Base-by-base conservation (phyloP, 176 grass and related monocot species). In the Bromus sterilis region DNA sequence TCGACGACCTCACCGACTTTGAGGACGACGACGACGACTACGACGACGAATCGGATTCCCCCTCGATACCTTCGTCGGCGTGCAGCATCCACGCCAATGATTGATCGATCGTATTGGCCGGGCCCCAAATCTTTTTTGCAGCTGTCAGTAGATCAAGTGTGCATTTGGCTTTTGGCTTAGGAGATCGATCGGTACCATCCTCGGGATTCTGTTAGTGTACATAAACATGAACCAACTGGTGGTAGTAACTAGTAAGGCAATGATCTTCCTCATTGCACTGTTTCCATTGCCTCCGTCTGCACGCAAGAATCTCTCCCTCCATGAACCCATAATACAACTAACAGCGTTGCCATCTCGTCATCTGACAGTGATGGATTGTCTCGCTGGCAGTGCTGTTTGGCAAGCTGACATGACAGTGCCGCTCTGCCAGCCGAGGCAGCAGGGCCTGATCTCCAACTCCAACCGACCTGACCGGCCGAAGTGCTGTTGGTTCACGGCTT, bases 1-100 rank as follows among this genome's bases (percentile, higher is more conserved):
- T 94, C n/a, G 78, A 94, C 61, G 87, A 94, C 67, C 89, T 94
- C 48, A 82, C 89, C 68, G 92, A 91, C 21, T 89, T 87, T 8
- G 87, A 93, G 39, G 83, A 86, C 28, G 83, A 92, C 1, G 87
- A 91, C 30, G 70, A 81, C 28, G 40, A 68, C 70, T 66, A 88
- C 28, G 87, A 85, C 15, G 65, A 84, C 20, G 87, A 93, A 82
- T 90, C 64, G 8, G 87, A 87, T 78, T 91, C 84, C 40, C 84
- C 93, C 63, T 89, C 87, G 21, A 87, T 91, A 53, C 73, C 87
- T 29, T 93, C 87, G 29, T 94, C 93, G 6, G 87, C 79, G 7
- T 77, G 83, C 73, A 94, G 93, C 82, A 86, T 86, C 82, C 80
- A 86, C 59, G 58, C 53, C 73, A 74, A 70, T 59, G 85, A 86